Evolutionary conservation across 495 filamentous ascomycete genomes (phyloP), one percentile per base, ranked within the genome.

Genomic region (Ascodesmis nigricans): DNA sequence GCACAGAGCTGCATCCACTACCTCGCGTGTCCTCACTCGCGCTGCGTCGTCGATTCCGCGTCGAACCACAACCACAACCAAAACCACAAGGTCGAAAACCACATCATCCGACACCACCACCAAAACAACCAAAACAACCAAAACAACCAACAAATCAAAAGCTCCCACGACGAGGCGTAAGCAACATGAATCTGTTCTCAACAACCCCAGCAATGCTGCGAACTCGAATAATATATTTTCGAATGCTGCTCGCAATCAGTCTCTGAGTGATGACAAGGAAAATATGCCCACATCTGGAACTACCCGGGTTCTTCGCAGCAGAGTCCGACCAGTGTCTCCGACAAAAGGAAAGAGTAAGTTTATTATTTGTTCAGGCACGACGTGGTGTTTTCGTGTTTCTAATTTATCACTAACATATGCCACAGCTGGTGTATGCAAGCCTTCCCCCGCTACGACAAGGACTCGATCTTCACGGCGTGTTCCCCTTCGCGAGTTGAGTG

Each of bases 221-320:
- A n/a, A n/a, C n/a, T n/a, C n/a, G n/a, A n/a, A n/a, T n/a, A n/a
- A n/a, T n/a, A n/a, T n/a, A n/a, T n/a, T n/a, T n/a, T n/a, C n/a
- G n/a, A n/a, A n/a, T n/a, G n/a, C n/a, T n/a, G n/a, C n/a, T n/a
- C n/a, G n/a, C n/a, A n/a, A n/a, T n/a, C n/a, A n/a, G n/a, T n/a
- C n/a, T n/a, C n/a, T n/a, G n/a, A 40, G 36, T 6, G 46, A 46
- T 25, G 41, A 50, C 33, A 50, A 50, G 28, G 47, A 50, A 42
- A 50, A 50, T 26, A 45, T 50, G 23, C 45, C 45, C 16, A 18
- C 39, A 19, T 23, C 22, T 30, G 21, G 10, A 2, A 27, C 25
- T 36, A 30, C 25, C 29, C 26, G 10, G 30, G 11, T 13, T 14
- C 15, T 16, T 10, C 33, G 35, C 26, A n/a, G 14, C 17, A 11